A percentile compares a stretch with the other conserved stretches of the same genome.
These are phyloP conservation scores for Marsdenia floribunda DNA, from an alignment of 257 asterid genomes.

Conservation along the genomic window DNA sequence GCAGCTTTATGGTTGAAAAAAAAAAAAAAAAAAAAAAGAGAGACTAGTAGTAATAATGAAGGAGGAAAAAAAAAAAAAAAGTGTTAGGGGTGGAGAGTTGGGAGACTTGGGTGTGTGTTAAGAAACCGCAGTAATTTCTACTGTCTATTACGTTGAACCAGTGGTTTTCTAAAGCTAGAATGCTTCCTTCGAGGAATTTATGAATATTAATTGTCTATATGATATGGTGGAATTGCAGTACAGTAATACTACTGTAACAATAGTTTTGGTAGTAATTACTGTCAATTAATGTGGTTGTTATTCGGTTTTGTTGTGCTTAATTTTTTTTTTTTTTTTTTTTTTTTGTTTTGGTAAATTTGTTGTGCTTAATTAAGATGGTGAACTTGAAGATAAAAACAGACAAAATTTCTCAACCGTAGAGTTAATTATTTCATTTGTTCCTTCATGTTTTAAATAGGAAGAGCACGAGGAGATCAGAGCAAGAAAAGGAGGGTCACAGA, in stretches of 20 bases:
- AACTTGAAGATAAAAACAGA: background rate
- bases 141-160: background rate
- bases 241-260: background rate
- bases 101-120: background rate
- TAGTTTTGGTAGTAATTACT: background rate
- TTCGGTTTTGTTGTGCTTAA: too few relatives aligned
- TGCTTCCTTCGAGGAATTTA: slow-evolving; percentile 18
- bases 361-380: background rate
- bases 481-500: slow-evolving; percentile 42
- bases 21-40: too few relatives aligned
- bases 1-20: background rate
- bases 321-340: too few relatives aligned
- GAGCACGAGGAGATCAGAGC: slow-evolving; percentile 83
- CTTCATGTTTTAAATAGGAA: slow-evolving; percentile 37
- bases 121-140: background rate
- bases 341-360: too few relatives aligned
- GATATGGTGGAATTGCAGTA: background rate
- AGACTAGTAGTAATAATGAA: too few relatives aligned
- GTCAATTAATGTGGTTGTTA: background rate
- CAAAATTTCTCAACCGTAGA: background rate
- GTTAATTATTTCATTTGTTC: background rate
- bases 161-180: background rate
- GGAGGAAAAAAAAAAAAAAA: too few relatives aligned
- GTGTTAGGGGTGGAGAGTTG: too few relatives aligned
- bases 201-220: background rate